Conservation (phyloP, 2,329 filamentous ascomycete species). For the Penicillium janthinellum region DNA sequence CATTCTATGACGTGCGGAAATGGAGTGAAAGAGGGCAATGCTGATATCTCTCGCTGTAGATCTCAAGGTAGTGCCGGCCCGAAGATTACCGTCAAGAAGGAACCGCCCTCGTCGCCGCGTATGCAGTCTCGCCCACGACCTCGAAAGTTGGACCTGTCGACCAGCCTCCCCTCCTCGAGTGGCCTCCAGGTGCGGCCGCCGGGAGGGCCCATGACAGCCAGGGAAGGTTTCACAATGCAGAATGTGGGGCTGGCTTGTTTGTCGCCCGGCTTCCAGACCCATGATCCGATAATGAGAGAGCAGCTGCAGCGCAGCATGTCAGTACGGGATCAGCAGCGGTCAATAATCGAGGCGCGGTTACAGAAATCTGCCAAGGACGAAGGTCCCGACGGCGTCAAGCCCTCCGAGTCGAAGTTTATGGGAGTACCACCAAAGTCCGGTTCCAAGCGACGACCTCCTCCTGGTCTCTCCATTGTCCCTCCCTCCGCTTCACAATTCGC, state of each 20-base stretch:
- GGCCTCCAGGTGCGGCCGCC: conserved; percentile 67
- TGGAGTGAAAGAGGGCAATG: background rate
- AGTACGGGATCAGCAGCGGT: conserved; percentile 88
- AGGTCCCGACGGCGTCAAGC: conserved; percentile 61
- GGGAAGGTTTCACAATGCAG: conserved; percentile 80
- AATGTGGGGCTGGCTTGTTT: conserved; percentile 92
- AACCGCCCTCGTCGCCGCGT: conserved; percentile 79
- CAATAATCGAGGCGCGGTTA: conserved; percentile 88
- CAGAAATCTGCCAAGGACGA: conserved; percentile 86
- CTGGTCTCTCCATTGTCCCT: conserved; percentile 90
- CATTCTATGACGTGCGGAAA: background rate
- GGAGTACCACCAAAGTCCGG: conserved; percentile 40
- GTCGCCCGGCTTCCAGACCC: conserved; percentile 92
- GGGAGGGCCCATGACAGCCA: conserved; percentile 68
- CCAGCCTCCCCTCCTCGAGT: conserved; percentile 47
- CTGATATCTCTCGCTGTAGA: conserved; percentile 17
- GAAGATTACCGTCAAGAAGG: conserved; percentile 95
- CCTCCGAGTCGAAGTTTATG: conserved; percentile 51
- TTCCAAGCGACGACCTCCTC: conserved; percentile 66
- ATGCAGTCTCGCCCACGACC: conserved; percentile 56
- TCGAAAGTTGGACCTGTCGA: conserved; percentile 50
- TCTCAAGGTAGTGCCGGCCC: conserved; percentile 57
- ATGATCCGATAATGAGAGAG: conserved; percentile 95
- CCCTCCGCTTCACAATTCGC: conserved; percentile 91
- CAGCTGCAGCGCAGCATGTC: conserved; percentile 92